Conservation (phyloP, 2,329 filamentous ascomycete genomes). For the Hypomyces rosellus region DNA sequence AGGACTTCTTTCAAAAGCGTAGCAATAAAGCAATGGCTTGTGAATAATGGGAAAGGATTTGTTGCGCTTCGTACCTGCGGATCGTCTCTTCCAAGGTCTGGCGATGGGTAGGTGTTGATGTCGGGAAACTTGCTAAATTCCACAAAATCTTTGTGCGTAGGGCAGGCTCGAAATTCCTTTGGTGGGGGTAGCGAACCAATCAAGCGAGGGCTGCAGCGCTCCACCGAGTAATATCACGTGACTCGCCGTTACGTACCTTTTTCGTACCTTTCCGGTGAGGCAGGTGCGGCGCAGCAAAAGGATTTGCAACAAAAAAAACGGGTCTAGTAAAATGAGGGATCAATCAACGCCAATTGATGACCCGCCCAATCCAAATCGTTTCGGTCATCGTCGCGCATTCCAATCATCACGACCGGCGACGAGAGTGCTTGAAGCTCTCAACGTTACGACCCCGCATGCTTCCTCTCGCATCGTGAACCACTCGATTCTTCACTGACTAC, state of each 20-base stretch:
- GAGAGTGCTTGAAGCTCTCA: constrained; percentile 12
- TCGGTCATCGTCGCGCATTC: constrained; percentile 15
- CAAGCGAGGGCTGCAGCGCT: constrained; percentile 12
- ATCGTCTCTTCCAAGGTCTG: constrained; percentile 34
- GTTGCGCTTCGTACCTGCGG: constrained; percentile 34
- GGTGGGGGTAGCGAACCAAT: constrained; percentile 33
- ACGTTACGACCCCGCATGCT: constrained; percentile 16
- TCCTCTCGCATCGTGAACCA: constrained; percentile 8
- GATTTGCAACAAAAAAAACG: constrained; percentile 5
- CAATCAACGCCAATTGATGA: constrained; percentile 10
- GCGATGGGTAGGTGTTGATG: constrained; percentile 33
- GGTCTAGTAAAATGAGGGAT: constrained; percentile 6
- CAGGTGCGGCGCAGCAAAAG: too few relatives aligned
- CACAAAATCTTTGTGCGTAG: constrained; percentile 39
- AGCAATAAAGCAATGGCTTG: neutral
- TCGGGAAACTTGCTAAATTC: constrained; percentile 29
- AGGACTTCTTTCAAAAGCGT: too few relatives aligned
- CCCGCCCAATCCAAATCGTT: constrained; percentile 3
- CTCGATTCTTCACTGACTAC: neutral
- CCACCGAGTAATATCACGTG: constrained; percentile 22
- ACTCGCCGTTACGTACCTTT: constrained; percentile 2
- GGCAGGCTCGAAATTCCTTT: constrained; percentile 30
- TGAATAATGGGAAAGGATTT: constrained; percentile 13
- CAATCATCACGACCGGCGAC: constrained; percentile 12
- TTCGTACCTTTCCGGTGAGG: neutral